Percentiles rank a stretch among this genome's conserved stretches.
Conservation (phyloP, 2,329 filamentous ascomycete species). For the Cytospora leucostoma region DNA sequence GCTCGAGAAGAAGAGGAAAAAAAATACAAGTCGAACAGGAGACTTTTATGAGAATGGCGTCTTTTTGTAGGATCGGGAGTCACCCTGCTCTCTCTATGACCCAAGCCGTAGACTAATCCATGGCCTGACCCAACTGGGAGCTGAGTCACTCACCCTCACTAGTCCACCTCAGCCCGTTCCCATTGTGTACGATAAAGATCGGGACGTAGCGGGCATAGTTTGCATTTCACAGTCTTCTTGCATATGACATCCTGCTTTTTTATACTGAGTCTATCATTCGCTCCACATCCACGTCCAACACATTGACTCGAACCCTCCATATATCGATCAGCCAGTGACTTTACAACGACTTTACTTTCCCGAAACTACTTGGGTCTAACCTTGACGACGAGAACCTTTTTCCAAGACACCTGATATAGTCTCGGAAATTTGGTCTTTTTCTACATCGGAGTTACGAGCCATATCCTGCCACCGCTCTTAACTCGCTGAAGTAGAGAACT, state of each 20-base stretch:
- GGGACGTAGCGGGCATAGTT: too few species aligned
- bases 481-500: neutral
- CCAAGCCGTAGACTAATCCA: neutral
- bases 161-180: neutral
- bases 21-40: neutral
- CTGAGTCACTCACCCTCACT: neutral
- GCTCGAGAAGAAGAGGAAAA: neutral
- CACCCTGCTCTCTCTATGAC: neutral
- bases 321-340: constrained; percentile 4
- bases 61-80: neutral
- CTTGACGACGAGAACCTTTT: neutral
- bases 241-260: constrained; percentile 5
- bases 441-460: neutral
- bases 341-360: neutral
- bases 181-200: neutral
- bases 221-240: neutral
- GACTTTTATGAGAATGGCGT: neutral
- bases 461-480: neutral
- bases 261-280: constrained; percentile 1
- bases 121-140: neutral
- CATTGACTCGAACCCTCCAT: constrained; percentile 18
- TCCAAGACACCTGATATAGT: neutral
- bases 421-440: neutral
- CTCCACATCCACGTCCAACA: constrained; percentile 7
- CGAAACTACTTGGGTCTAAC: neutral